A percentile compares a stretch with the other conserved stretches of the same genome.
phyloP scores from a whole-genome alignment of 1,284 basidiomycete genomes.

The Xerocomus minutiporus region DNA sequence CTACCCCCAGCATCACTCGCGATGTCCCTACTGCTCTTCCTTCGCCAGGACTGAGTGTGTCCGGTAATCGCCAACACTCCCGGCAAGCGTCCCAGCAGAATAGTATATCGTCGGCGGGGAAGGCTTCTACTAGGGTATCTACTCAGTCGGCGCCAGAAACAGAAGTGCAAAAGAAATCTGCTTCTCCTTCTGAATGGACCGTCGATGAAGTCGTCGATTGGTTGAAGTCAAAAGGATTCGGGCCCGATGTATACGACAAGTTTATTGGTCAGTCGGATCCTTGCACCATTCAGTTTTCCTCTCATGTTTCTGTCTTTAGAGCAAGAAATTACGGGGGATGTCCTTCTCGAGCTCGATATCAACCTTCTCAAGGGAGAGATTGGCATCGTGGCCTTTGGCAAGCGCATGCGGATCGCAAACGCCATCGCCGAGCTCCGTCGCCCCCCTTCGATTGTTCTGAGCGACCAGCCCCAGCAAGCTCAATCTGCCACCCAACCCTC shows the following conservation, averaged over 20 bases:
- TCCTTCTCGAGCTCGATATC: constrained; percentile 90
- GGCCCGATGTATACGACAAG: constrained; percentile 76
- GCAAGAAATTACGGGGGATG: constrained; percentile 98
- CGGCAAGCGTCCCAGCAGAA: constrained; percentile 35
- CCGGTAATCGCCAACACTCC: constrained; percentile 23
- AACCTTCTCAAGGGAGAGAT: constrained; percentile 93
- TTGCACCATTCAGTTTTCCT: neutral
- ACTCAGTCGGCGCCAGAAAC: constrained; percentile 10
- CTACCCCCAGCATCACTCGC: constrained; percentile 16
- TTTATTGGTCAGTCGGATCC: constrained; percentile 64
- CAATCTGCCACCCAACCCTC: constrained; percentile 42
- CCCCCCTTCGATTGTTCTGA: constrained; percentile 53
- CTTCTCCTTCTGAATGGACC: constrained; percentile 72
- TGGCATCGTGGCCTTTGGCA: constrained; percentile 91
- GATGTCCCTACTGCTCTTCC: constrained; percentile 31
- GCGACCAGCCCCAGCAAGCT: constrained; percentile 35
- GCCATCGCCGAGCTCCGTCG: constrained; percentile 88
- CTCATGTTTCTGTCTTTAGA: constrained; percentile 44
- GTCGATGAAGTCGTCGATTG: constrained; percentile 91
- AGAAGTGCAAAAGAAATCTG: constrained; percentile 16
- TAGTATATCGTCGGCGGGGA: constrained; percentile 28
- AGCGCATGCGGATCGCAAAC: constrained; percentile 89
- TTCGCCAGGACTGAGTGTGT: constrained; percentile 39
- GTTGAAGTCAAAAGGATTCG: constrained; percentile 83
- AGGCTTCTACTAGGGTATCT: constrained; percentile 5